A percentile compares a stretch with the other conserved stretches of the same genome.
Conservation (phyloP, 1,139 yeast genomes). For the Kluyveromyces marxianus region DNA sequence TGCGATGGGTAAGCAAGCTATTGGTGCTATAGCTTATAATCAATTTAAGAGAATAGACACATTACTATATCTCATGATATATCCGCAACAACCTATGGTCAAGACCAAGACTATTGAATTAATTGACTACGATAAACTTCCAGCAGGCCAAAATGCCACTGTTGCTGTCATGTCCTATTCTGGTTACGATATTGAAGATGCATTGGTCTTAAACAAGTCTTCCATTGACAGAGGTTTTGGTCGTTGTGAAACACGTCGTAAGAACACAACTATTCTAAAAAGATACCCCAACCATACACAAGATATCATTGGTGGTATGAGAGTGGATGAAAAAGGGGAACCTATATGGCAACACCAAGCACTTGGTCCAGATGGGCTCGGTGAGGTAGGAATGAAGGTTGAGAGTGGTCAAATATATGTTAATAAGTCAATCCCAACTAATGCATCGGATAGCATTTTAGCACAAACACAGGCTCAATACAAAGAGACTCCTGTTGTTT, state of each 20-base stretch:
- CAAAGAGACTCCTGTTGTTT: slow-evolving; percentile 84
- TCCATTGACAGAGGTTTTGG: slow-evolving; percentile 97
- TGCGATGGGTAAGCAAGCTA: slow-evolving; percentile 99
- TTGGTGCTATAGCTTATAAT: slow-evolving; percentile 97
- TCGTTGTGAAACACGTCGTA: slow-evolving; percentile 93
- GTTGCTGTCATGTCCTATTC: slow-evolving; percentile 99
- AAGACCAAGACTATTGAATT: slow-evolving; percentile 94
- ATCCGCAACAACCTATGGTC: slow-evolving; percentile 99
- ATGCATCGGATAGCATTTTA: slow-evolving; percentile 69
- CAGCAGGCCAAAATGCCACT: slow-evolving; percentile 98
- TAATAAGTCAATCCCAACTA: slow-evolving; percentile 86
- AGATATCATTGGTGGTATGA: slow-evolving; percentile 85
- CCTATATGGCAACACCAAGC: slow-evolving; percentile 83
- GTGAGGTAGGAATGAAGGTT: slow-evolving; percentile 88
- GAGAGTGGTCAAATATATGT: slow-evolving; percentile 92
- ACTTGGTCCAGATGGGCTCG: slow-evolving; percentile 91
- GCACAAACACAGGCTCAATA: slow-evolving; percentile 47
- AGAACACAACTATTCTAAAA: slow-evolving; percentile 81
- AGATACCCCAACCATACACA: slow-evolving; percentile 90
- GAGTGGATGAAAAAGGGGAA: slow-evolving; percentile 70
- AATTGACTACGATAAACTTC: slow-evolving; percentile 89
- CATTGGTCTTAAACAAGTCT: slow-evolving; percentile 85
- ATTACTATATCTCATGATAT: slow-evolving; percentile 84
- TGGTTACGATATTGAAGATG: slow-evolving; percentile 99
- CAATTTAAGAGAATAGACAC: slow-evolving; percentile 96